Base-by-base conservation (phyloP, 306 rosid species). In the Sechiopsis laciniata region DNA sequence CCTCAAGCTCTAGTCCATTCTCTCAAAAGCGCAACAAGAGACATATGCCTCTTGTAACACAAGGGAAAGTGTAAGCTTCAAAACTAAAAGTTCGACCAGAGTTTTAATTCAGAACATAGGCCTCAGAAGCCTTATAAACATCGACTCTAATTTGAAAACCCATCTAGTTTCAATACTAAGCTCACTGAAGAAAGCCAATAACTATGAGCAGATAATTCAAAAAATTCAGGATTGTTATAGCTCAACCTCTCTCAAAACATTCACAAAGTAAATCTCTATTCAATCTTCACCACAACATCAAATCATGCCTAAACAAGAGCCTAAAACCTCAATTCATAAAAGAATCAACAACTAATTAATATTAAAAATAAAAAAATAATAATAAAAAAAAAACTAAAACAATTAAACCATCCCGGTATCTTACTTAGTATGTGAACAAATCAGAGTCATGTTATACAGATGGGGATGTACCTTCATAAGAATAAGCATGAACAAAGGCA, bases 401-500 rank as follows among this genome's bases (percentile, higher is more conserved):
- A 10, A 46, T 9, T 46, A 46, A 10, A 10, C 51, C 51, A 26
- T 26, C 29, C 29, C 2, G 29, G 11, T 0, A 46, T 8, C 51
- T 9, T 11, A 46, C 2, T 26, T 26, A 26, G 51, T 2, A 46
- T 46, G 3, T 46, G 51, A 46, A 2, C 11, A 46, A 11, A 46
- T 46, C 11, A 2, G 5, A 40, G 8, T 10, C 55, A 75, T 12
- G 11, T 8, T 29, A 37, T 12, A 35, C 32, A 50, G 3, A 53
- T 24, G 19, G 5, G 5, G 2, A 0, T 4, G 8, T 79, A 91
- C 97, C 97, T 86, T 92, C 88, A 13, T 92, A 88, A 53, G 77
- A 46, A 73, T 71, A 90, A 80, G 90, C 87, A 75, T 89, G 85
- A 0, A 92, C 95, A 73, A 89, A 92, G 29, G 97, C 87, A 72